These are phyloP conservation scores for Nakazawaea ishiwadae DNA, from an alignment of 805 yeast genomes.

Conservation along the genomic window DNA sequence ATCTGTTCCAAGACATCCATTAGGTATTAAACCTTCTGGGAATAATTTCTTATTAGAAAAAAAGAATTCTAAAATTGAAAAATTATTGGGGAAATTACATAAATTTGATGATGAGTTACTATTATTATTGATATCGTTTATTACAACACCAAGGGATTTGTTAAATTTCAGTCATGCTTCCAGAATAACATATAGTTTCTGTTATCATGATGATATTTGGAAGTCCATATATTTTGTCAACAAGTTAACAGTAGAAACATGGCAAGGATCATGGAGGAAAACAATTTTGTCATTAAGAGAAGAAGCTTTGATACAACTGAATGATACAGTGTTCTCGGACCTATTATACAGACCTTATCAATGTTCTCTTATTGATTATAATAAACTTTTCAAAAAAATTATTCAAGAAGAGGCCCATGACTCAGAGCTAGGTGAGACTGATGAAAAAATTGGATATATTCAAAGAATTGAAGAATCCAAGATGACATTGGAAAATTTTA, in stretches of 20 bases:
- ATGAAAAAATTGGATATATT: slow-evolving; percentile 32
- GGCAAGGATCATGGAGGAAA: slow-evolving; percentile 83
- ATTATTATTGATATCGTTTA: slow-evolving; percentile 42
- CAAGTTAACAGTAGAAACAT: slow-evolving; percentile 27
- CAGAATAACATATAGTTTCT: slow-evolving; percentile 63
- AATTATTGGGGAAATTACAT: slow-evolving; percentile 51
- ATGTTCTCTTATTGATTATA: slow-evolving; percentile 67
- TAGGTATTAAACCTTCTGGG: slow-evolving; percentile 74
- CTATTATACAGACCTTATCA: slow-evolving; percentile 78
- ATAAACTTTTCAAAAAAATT: slow-evolving; percentile 39
- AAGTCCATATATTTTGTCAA: slow-evolving; percentile 45
- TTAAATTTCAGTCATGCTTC: slow-evolving; percentile 54
- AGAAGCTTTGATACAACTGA: slow-evolving; percentile 42
- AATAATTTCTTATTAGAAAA: slow-evolving; percentile 42
- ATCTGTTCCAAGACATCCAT: slow-evolving; percentile 51
- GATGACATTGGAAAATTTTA: slow-evolving; percentile 42
- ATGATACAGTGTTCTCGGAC: slow-evolving; percentile 63
- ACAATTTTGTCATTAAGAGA: slow-evolving; percentile 38
- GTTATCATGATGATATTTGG: slow-evolving; percentile 81
- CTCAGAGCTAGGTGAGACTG: slow-evolving; percentile 16
- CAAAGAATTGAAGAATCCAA: slow-evolving; percentile 43
- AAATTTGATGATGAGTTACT: slow-evolving; percentile 61
- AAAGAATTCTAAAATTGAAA: slow-evolving; percentile 13
- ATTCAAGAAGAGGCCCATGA: slow-evolving; percentile 38
- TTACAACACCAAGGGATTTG: slow-evolving; percentile 46